Evolutionary conservation across 495 filamentous ascomycete species (phyloP).

Genomic region (Chaetomium cochliodes): DNA sequence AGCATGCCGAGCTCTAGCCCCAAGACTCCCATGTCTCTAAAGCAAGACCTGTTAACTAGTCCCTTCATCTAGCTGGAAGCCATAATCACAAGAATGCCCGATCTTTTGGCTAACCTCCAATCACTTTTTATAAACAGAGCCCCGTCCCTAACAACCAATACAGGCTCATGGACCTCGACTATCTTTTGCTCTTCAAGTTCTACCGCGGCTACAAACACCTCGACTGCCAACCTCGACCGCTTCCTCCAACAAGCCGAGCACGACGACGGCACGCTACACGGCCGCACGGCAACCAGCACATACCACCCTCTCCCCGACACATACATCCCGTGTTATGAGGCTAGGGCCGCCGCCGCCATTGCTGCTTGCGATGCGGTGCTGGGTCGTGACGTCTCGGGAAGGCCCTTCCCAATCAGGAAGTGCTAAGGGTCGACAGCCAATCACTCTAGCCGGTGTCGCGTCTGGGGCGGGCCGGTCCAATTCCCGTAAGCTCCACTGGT

Average conservation of each 20-base stretch:
- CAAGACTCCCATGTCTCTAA: too few relatives aligned
- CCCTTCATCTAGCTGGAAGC: too few relatives aligned
- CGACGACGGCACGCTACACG: conserved; percentile 7
- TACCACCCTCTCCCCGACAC: neutral
- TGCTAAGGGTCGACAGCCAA: too few relatives aligned
- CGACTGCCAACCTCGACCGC: conserved; percentile 3
- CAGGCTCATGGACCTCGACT: neutral
- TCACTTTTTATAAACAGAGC: too few relatives aligned
- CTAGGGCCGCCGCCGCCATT: neutral
- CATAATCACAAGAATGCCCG: too few relatives aligned
- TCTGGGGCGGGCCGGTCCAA: too few relatives aligned
- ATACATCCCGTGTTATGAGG: neutral
- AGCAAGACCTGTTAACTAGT: too few relatives aligned
- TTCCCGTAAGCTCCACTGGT: too few relatives aligned
- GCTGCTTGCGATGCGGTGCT: neutral
- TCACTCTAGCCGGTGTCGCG: too few relatives aligned
- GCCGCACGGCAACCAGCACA: neutral
- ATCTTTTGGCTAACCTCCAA: too few relatives aligned
- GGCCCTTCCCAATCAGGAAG: neutral
- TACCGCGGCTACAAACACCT: neutral
- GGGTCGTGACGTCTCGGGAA: neutral
- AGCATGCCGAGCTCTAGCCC: too few relatives aligned
- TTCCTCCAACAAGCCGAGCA: conserved; percentile 6
- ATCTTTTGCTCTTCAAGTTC: neutral
- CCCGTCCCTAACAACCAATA: neutral